phyloP scores from a whole-genome alignment of 2,329 filamentous ascomycete genomes.

The Colletotrichum sp. region DNA sequence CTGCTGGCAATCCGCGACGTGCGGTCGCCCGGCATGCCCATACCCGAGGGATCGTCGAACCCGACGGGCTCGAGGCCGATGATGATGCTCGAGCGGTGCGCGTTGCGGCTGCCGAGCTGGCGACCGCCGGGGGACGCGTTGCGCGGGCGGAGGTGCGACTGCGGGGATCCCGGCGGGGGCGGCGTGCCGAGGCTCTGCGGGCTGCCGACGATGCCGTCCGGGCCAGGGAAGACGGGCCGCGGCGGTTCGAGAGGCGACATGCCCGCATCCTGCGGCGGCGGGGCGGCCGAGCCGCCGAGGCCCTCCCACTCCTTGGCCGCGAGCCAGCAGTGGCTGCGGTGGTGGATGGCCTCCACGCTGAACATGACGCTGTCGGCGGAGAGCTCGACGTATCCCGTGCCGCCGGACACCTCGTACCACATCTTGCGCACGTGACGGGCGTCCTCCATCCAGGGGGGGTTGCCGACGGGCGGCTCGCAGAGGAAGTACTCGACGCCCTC shows the following conservation, averaged over 20 bases:
- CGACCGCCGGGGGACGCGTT: conserved; percentile 41
- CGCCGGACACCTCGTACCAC: conserved; percentile 78
- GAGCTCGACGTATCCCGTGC: conserved; percentile 58
- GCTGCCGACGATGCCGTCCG: conserved; percentile 29
- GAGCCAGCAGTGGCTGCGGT: conserved; percentile 62
- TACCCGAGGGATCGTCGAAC: neutral
- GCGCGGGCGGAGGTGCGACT: conserved; percentile 38
- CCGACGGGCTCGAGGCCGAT: conserved; percentile 45
- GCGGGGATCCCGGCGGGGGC: conserved; percentile 30
- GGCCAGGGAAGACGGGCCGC: conserved; percentile 36
- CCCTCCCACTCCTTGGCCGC: conserved; percentile 57
- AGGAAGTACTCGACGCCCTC: conserved; percentile 83
- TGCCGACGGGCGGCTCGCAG: conserved; percentile 75
- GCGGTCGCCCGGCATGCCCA: conserved; percentile 20
- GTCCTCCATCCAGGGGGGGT: conserved; percentile 75
- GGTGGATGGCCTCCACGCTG: conserved; percentile 65
- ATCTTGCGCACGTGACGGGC: conserved; percentile 67
- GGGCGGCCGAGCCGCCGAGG: conserved; percentile 29
- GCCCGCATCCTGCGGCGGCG: conserved; percentile 33
- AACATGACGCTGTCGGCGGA: conserved; percentile 65
- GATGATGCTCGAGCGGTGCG: conserved; percentile 46
- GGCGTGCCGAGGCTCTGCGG: conserved; percentile 26
- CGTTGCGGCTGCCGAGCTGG: conserved; percentile 29
- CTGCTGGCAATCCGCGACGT: conserved; percentile 26
- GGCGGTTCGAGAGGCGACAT: conserved; percentile 44